phyloP scores from a whole-genome alignment of 1,284 basidiomycete genomes.

The Leccinum fallax region DNA sequence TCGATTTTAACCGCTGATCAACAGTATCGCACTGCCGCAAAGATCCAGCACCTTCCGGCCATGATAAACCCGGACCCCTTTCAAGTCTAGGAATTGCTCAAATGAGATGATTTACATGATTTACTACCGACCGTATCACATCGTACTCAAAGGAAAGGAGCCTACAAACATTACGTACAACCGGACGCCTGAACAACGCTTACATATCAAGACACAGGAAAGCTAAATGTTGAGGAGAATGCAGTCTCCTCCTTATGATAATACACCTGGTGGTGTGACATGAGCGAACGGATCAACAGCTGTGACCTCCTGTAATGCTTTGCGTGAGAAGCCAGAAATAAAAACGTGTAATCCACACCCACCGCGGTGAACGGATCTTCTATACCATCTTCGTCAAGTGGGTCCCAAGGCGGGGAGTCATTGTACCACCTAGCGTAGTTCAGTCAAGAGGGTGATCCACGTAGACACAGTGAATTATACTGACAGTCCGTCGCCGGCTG shows the following conservation, averaged over 20 bases:
- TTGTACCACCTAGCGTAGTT: slow-evolving; percentile 23
- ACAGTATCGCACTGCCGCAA: background rate
- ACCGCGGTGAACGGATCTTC: slow-evolving; percentile 9
- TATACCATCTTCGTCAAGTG: slow-evolving; percentile 31
- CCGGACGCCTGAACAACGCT: background rate
- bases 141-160: background rate
- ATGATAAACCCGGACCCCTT: no score
- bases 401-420: slow-evolving; percentile 30
- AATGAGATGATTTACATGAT: background rate
- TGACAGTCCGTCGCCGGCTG: slow-evolving; percentile 24
- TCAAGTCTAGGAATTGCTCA: background rate
- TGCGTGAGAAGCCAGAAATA: slow-evolving; percentile 1
- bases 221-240: background rate
- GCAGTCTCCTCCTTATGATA: background rate
- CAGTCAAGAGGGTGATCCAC: background rate
- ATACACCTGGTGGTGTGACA: background rate
- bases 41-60: background rate
- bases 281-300: slow-evolving; percentile 9
- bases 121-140: background rate
- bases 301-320: background rate
- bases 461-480: slow-evolving; percentile 3
- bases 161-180: background rate
- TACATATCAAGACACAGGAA: background rate
- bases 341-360: background rate
- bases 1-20: background rate